A percentile compares a stretch with the other conserved stretches of the same genome.
phyloP scores from a whole-genome alignment of 169 alveolate species.

The Cryptosporidium meleagridis region DNA sequence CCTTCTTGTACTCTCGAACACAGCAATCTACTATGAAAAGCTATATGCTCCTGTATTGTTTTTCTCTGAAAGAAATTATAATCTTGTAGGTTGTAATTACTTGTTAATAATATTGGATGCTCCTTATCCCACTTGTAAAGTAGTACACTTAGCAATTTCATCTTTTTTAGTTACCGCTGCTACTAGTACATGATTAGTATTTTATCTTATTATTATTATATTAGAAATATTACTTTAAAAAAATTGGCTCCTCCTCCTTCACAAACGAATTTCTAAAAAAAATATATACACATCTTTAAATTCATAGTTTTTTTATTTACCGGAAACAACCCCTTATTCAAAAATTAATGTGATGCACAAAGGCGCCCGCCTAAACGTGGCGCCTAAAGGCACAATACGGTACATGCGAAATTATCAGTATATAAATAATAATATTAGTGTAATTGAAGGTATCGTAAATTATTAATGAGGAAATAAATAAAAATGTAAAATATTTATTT shows the following conservation, averaged over 20 bases:
- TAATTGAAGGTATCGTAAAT: neutral
- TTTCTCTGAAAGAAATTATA: slow-evolving; percentile 83
- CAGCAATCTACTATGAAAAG: slow-evolving; percentile 83
- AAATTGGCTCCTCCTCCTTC: neutral
- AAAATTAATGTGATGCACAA: neutral
- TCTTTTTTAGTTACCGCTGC: too few relatives aligned
- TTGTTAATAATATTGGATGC: slow-evolving; percentile 83
- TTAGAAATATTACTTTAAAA: too few relatives aligned
- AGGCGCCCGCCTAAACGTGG: neutral
- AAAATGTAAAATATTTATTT: too few relatives aligned
- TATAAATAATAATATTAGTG: neutral
- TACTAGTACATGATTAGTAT: neutral
- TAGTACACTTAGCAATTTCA: slow-evolving; percentile 84
- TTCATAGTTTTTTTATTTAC: neutral
- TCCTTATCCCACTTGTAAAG: slow-evolving; percentile 85
- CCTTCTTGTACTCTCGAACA: slow-evolving; percentile 88
- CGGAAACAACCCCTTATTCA: neutral
- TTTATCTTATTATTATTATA: neutral
- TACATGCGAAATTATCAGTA: slow-evolving; percentile 36
- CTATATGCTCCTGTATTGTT: slow-evolving; percentile 83
- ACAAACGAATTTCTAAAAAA: neutral
- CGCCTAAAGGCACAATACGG: slow-evolving; percentile 34
- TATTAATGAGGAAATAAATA: neutral
- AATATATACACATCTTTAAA: too few relatives aligned
- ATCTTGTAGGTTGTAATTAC: slow-evolving; percentile 72